Percentiles rank a stretch among this genome's conserved stretches.
Conservation (phyloP, 192 early-diverging fungal genomes). For the Mortierella claussenii region DNA sequence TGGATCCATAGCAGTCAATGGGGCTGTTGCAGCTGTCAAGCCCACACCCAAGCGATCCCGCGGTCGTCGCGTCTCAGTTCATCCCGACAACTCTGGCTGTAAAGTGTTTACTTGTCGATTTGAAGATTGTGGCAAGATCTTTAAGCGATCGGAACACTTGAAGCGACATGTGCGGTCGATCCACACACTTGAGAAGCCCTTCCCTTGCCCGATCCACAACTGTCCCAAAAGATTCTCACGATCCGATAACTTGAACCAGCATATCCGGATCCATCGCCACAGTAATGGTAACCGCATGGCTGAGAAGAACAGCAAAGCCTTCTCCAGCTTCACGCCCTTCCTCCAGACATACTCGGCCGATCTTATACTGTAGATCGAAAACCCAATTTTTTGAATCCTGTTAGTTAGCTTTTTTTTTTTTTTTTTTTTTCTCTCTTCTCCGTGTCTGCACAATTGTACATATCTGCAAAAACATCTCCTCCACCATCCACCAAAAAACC, state of each 20-base stretch:
- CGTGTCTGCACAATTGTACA: no score
- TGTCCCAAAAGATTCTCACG: conserved; percentile 66
- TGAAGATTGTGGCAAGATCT: conserved; percentile 67
- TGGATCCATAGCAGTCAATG: no score
- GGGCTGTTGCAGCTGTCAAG: background rate
- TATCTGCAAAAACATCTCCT: no score
- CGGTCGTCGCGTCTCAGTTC: conserved; percentile 62
- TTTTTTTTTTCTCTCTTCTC: conserved; percentile 6
- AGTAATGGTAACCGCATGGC: conserved; percentile 13
- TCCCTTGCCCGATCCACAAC: conserved; percentile 60
- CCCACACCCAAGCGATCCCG: conserved; percentile 56
- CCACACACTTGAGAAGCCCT: conserved; percentile 68
- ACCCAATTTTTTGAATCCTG: background rate
- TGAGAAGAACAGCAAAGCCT: conserved; percentile 35
- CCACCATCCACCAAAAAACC: no score
- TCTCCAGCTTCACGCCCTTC: conserved; percentile 53
- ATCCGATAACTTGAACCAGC: conserved; percentile 66
- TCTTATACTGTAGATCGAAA: background rate
- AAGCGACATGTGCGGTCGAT: conserved; percentile 70
- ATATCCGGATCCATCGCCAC: conserved; percentile 65
- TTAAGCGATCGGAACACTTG: conserved; percentile 69
- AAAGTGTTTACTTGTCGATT: conserved; percentile 64
- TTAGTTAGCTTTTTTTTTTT: conserved; percentile 1
- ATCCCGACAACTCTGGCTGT: conserved; percentile 56
- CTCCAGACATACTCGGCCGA: conserved; percentile 45